Percentiles rank a stretch among this genome's conserved stretches.
Conservation (phyloP, 73 alveolate species). For the Paramecium sexaurelia region DNA sequence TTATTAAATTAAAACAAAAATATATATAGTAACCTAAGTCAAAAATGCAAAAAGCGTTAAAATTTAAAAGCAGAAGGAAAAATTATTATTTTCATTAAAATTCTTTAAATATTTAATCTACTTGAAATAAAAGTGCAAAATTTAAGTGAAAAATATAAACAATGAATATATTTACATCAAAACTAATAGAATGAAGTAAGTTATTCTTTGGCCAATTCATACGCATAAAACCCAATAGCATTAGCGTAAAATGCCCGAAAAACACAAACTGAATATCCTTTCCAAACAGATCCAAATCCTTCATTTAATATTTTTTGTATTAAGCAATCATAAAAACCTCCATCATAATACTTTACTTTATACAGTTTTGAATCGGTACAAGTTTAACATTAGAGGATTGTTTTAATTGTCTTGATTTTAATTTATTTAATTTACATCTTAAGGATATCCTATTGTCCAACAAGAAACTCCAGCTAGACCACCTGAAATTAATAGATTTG, state of each 20-base stretch:
- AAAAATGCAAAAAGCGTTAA: too few species aligned
- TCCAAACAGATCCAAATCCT: constrained; percentile 73
- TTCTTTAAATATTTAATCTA: neutral
- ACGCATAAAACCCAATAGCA: constrained; percentile 67
- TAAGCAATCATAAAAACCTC: constrained; percentile 72
- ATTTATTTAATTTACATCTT: constrained; percentile 42
- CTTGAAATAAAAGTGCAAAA: neutral
- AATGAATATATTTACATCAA: constrained; percentile 8
- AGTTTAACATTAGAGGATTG: constrained; percentile 67
- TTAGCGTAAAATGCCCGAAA: constrained; percentile 69
- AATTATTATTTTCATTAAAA: too few species aligned
- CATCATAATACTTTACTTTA: constrained; percentile 55
- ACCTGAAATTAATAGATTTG: constrained; percentile 46
- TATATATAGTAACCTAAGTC: too few species aligned
- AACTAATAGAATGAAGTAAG: neutral
- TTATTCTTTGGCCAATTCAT: constrained; percentile 60
- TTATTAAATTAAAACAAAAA: too few species aligned
- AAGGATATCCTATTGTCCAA: constrained; percentile 65
- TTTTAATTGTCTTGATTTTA: constrained; percentile 57
- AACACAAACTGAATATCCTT: constrained; percentile 74
- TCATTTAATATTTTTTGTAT: constrained; percentile 43
- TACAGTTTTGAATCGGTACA: neutral
- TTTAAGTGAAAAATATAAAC: constrained; percentile 3
- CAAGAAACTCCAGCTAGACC: constrained; percentile 67
- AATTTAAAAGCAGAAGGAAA: too few species aligned